Evolutionary conservation across 164 flowering plant species (phyloP).

Genomic region (Aristolochia fimbriata): DNA sequence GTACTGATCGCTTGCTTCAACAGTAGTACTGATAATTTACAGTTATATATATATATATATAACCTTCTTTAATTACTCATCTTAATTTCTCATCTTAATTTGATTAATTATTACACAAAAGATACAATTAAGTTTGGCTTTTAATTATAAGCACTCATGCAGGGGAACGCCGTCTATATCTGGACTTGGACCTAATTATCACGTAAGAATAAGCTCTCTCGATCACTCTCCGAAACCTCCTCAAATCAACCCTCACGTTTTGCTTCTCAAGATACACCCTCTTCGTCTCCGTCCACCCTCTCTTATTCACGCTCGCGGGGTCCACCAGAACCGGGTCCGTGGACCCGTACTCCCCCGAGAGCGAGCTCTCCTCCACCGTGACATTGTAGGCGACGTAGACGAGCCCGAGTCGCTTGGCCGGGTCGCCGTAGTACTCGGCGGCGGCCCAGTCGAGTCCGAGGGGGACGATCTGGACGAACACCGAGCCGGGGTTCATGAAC

Average conservation of each 20-base stretch:
- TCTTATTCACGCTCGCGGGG: conserved; percentile 2
- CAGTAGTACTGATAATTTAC: too few relatives aligned
- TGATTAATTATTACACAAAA: too few relatives aligned
- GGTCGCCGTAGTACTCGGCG: conserved; percentile 7
- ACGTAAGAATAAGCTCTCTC: conserved; percentile 4
- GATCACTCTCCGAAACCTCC: conserved; percentile 5
- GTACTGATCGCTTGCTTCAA: too few relatives aligned
- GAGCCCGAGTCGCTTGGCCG: conserved; percentile 10
- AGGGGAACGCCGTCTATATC: background rate
- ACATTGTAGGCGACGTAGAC: conserved; percentile 7
- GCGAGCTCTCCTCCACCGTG: conserved; percentile 7
- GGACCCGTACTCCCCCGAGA: background rate
- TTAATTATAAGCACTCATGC: too few relatives aligned
- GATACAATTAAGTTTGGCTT: too few relatives aligned
- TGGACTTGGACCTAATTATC: background rate
- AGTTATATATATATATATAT: too few relatives aligned
- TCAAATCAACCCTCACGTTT: conserved; percentile 4
- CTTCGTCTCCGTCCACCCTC: conserved; percentile 10
- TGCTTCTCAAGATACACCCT: conserved; percentile 10
- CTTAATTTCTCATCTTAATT: too few relatives aligned
- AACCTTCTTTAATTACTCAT: too few relatives aligned
- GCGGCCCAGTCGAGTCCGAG: conserved; percentile 12
- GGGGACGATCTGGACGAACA: conserved; percentile 15
- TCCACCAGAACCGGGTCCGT: conserved; percentile 2
- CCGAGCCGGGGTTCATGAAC: conserved; percentile 12